These are phyloP conservation scores for Lepiota brunneoincarnata DNA, from an alignment of 768 basidiomycete genomes.

Conservation along the genomic window DNA sequence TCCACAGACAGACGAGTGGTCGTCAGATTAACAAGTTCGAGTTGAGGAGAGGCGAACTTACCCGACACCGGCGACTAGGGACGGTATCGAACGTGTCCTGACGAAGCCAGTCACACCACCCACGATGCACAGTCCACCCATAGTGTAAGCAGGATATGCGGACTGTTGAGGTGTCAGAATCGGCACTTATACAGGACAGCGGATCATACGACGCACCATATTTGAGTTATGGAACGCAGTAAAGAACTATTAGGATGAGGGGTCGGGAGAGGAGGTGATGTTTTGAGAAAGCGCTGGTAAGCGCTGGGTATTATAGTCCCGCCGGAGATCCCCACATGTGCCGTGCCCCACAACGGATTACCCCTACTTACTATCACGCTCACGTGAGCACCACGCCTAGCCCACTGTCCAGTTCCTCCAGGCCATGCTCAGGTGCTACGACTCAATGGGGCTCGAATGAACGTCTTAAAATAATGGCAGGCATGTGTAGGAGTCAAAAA, in stretches of 20 bases:
- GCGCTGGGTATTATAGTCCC: background rate
- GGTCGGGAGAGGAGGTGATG: background rate
- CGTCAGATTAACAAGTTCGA: slow-evolving; percentile 1
- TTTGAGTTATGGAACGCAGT: background rate
- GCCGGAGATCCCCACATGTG: slow-evolving; percentile 7
- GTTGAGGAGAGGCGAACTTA: slow-evolving; percentile 28
- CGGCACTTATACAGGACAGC: background rate
- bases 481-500: too few relatives aligned
- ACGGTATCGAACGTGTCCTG: slow-evolving; percentile 75
- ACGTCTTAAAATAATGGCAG: too few relatives aligned
- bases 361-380: too few relatives aligned
- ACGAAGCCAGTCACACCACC: slow-evolving; percentile 76
- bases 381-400: too few relatives aligned
- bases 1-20: background rate
- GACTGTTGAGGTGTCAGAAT: slow-evolving; percentile 42
- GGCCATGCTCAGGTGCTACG: too few relatives aligned
- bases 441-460: too few relatives aligned
- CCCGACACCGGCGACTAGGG: slow-evolving; percentile 80
- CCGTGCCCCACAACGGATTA: background rate
- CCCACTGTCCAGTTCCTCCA: too few relatives aligned
- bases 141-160: slow-evolving; percentile 76
- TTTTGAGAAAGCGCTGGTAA: too few relatives aligned
- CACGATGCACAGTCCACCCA: slow-evolving; percentile 73
- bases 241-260: background rate
- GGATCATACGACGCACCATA: background rate